A percentile compares a stretch with the other conserved stretches of the same genome.
These are phyloP conservation scores for Rosa chinensis DNA, from an alignment of 306 rosid genomes.

Conservation along the genomic window DNA sequence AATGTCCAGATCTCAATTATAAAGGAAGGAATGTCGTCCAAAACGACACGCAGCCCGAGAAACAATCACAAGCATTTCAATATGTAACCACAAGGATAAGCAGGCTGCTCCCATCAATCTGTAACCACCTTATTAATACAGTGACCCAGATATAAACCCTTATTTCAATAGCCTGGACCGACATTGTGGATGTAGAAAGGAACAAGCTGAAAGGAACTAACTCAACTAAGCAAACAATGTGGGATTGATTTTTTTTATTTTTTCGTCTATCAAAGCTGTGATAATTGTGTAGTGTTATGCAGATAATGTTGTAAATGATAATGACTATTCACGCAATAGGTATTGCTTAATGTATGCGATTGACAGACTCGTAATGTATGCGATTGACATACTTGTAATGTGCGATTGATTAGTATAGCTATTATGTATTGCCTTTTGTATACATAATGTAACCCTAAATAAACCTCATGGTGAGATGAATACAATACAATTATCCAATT, in stretches of 20 bases:
- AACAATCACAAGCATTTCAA: slow-evolving; percentile 2
- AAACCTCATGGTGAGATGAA: no score
- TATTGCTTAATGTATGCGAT: no score
- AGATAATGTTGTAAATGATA: no score
- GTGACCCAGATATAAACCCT: slow-evolving; percentile 29
- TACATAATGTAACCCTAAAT: no score
- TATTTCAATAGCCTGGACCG: slow-evolving; percentile 7
- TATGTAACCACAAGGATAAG: slow-evolving; percentile 21
- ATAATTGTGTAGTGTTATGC: neutral
- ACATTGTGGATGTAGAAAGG: neutral
- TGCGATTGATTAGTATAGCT: no score
- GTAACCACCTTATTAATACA: slow-evolving; percentile 39
- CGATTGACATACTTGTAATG: no score
- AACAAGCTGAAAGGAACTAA: neutral
- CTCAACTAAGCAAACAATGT: neutral
- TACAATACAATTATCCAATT: no score
- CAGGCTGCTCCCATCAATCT: slow-evolving; percentile 38
- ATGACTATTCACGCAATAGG: no score
- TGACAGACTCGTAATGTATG: no score
- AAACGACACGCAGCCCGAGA: slow-evolving; percentile 31
- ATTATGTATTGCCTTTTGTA: no score
- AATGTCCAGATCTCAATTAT: slow-evolving; percentile 28
- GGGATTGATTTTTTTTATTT: neutral
- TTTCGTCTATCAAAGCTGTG: neutral
- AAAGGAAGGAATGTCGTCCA: slow-evolving; percentile 33